Evolutionary conservation across 208 protist genomes (phyloP).

Genomic region (Leptomonas seymouri): DNA sequence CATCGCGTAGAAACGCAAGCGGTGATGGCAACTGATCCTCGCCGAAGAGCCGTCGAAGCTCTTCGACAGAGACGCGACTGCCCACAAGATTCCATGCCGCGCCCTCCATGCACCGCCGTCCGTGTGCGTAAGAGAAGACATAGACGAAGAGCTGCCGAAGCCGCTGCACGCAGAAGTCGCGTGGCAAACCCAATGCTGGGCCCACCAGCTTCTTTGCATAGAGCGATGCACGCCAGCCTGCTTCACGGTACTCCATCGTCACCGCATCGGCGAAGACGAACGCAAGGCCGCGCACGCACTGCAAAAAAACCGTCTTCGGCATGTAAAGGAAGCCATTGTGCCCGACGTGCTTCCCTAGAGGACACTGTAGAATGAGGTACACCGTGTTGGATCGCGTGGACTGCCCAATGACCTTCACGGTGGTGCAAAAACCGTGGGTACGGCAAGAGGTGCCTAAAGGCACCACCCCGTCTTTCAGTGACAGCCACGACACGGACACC

Average conservation of each 20-base stretch:
- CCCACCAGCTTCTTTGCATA: constrained; percentile 26
- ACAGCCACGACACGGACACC: constrained; percentile 67
- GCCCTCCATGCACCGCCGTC: not conserved
- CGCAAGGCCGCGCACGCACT: constrained; percentile 36
- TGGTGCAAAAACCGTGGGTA: constrained; percentile 67
- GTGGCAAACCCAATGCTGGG: constrained; percentile 2
- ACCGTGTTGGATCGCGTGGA: constrained; percentile 51
- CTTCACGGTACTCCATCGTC: constrained; percentile 22
- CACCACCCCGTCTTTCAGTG: constrained; percentile 58
- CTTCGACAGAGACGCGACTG: not conserved
- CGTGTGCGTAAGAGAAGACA: not conserved
- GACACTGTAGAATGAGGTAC: constrained; percentile 77
- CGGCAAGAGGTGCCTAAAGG: constrained; percentile 28
- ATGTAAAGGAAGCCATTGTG: constrained; percentile 72
- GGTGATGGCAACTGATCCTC: constrained; percentile 5
- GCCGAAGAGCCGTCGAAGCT: constrained; percentile 11
- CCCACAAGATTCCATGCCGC: constrained; percentile 1
- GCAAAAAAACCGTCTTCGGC: constrained; percentile 63
- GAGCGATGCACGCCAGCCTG: constrained; percentile 7
- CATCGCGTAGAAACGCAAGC: constrained; percentile 14
- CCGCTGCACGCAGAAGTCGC: constrained; percentile 2
- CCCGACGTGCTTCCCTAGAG: constrained; percentile 57
- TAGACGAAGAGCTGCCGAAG: constrained; percentile 20
- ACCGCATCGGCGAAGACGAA: constrained; percentile 66
- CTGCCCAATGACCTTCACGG: constrained; percentile 78